Evolutionary conservation across 805 yeast species (phyloP).

Genomic region (Metahyphopichia silvanorum): DNA sequence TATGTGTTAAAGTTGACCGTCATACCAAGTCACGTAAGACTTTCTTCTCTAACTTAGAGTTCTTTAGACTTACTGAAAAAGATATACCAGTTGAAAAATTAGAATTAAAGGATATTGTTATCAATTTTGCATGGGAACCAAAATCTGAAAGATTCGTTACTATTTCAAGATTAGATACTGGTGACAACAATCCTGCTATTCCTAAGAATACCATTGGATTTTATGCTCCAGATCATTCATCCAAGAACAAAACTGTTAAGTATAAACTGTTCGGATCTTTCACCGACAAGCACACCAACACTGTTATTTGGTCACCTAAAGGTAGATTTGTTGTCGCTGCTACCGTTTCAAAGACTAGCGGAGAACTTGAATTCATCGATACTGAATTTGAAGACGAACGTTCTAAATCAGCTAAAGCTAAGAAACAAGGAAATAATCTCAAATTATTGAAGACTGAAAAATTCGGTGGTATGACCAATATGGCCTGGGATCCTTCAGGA

Average conservation of each 20-base stretch:
- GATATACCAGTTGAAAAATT: slow-evolving; percentile 93
- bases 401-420: slow-evolving; percentile 30
- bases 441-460: slow-evolving; percentile 61
- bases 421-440: slow-evolving; percentile 54
- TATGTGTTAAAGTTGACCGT: slow-evolving; percentile 95
- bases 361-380: slow-evolving; percentile 84
- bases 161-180: slow-evolving; percentile 60
- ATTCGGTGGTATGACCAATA: slow-evolving; percentile 74
- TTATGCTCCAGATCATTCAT: slow-evolving; percentile 69
- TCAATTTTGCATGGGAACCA: slow-evolving; percentile 96
- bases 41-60: slow-evolving; percentile 84
- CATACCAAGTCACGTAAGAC: slow-evolving; percentile 95
- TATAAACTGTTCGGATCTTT: slow-evolving; percentile 62
- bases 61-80: slow-evolving; percentile 82
- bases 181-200: slow-evolving; percentile 59
- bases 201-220: slow-evolving; percentile 68
- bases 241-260: slow-evolving; percentile 45
- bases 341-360: slow-evolving; percentile 45
- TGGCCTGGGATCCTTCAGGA: slow-evolving; percentile 96
- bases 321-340: slow-evolving; percentile 77
- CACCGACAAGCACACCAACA: slow-evolving; percentile 63
- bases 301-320: slow-evolving; percentile 84
- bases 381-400: slow-evolving; percentile 74
- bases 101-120: slow-evolving; percentile 85
- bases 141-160: slow-evolving; percentile 81